These are phyloP conservation scores for Hypoxylon sp. DNA, from an alignment of 2,329 filamentous ascomycete genomes.

Conservation along the genomic window DNA sequence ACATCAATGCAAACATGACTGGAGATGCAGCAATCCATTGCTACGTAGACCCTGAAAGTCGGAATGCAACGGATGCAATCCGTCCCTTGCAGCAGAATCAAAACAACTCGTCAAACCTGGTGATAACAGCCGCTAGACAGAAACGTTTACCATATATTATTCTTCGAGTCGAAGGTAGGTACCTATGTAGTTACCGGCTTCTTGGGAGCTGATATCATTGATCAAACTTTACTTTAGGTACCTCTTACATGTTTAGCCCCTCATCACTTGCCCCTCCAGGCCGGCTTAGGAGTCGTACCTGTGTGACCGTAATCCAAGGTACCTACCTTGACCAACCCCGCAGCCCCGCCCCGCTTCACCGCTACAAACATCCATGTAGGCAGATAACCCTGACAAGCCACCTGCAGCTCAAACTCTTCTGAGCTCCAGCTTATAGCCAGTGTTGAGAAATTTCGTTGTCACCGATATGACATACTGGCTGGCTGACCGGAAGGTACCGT, in stretches of 20 bases:
- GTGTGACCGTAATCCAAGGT: conserved; percentile 21
- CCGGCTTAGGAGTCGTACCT: conserved; percentile 17
- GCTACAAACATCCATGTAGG: no score
- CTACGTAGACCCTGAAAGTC: conserved; percentile 25
- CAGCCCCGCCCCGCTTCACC: conserved; percentile 24
- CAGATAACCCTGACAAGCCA: no score
- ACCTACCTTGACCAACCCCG: conserved; percentile 7
- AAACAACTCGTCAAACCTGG: not conserved
- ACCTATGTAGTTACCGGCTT: conserved; percentile 23
- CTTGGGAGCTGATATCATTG: conserved; percentile 24
- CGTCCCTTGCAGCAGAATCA: conserved; percentile 3
- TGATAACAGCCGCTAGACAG: not conserved
- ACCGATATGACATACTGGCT: not conserved
- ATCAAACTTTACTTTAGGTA: not conserved
- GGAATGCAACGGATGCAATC: conserved; percentile 24
- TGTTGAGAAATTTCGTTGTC: conserved; percentile 3
- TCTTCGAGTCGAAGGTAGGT: not conserved
- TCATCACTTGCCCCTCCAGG: conserved; percentile 31
- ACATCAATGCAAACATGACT: no score
- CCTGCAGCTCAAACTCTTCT: not conserved
- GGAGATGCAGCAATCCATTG: no score
- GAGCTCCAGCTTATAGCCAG: conserved; percentile 24
- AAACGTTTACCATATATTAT: not conserved
- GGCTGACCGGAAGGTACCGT: no score
- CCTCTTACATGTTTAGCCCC: conserved; percentile 22